Percentiles rank a stretch among this genome's conserved stretches.
Conservation (phyloP, 2,329 filamentous ascomycete species). For the Metarhizium anisopliae region DNA sequence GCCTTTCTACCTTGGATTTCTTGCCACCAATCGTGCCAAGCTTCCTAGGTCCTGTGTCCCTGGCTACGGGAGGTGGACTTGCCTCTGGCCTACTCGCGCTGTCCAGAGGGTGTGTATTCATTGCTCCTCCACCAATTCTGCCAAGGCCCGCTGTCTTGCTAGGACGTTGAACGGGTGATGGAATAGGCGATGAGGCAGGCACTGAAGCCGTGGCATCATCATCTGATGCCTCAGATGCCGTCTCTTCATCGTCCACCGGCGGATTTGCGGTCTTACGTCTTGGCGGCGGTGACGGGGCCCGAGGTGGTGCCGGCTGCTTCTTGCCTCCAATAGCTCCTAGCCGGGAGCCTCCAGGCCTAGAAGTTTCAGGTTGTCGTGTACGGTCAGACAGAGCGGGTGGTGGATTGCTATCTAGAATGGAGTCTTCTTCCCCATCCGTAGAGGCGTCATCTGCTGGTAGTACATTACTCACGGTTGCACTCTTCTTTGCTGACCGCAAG, state of each 20-base stretch:
- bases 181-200: slow-evolving; percentile 12
- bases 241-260: slow-evolving; percentile 26
- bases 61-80: background rate
- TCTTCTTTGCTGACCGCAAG: slow-evolving; percentile 19
- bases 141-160: slow-evolving; percentile 27
- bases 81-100: background rate
- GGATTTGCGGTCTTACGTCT: slow-evolving; percentile 3
- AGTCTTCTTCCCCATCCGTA: slow-evolving; percentile 24
- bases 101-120: slow-evolving; percentile 11
- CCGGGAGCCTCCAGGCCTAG: slow-evolving; percentile 13
- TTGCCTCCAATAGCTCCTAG: slow-evolving; percentile 29
- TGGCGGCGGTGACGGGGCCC: slow-evolving; percentile 10
- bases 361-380: slow-evolving; percentile 11
- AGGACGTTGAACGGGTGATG: slow-evolving; percentile 13
- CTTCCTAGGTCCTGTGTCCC: slow-evolving; percentile 12
- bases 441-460: slow-evolving; percentile 17
- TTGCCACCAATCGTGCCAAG: slow-evolving; percentile 24
- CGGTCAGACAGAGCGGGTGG: slow-evolving; percentile 8
- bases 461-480: slow-evolving; percentile 6
- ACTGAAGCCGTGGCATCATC: slow-evolving; percentile 18
- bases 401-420: slow-evolving; percentile 11
- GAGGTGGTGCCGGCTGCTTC: slow-evolving; percentile 17
- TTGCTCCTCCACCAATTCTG: slow-evolving; percentile 28
- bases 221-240: slow-evolving; percentile 33
- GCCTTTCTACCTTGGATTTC: slow-evolving; percentile 7